A percentile compares a stretch with the other conserved stretches of the same genome.
Conservation (phyloP, 2,329 filamentous ascomycete genomes). For the Cladophialophora bantiana region DNA sequence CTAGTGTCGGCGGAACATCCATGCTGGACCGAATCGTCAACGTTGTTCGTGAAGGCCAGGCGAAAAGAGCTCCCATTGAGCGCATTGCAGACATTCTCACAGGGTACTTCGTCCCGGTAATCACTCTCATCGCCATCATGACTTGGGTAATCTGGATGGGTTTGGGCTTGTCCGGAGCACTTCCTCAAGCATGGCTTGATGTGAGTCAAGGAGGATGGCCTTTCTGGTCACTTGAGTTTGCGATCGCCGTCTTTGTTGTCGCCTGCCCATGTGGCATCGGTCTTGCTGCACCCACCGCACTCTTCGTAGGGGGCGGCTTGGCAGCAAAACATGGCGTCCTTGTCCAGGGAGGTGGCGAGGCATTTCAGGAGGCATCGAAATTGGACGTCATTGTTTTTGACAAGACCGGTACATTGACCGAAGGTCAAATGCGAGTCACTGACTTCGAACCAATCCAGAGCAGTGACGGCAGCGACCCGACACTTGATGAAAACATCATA, state of each 20-base stretch:
- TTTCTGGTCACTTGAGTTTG: slow-evolving; percentile 66
- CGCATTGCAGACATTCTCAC: slow-evolving; percentile 56
- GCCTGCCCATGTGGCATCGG: slow-evolving; percentile 85
- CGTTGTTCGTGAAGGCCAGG: slow-evolving; percentile 58
- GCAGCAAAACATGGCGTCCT: slow-evolving; percentile 82
- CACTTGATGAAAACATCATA: slow-evolving; percentile 45
- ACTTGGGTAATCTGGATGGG: slow-evolving; percentile 57
- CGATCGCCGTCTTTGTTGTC: slow-evolving; percentile 85
- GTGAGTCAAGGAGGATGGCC: slow-evolving; percentile 58
- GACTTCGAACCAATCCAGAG: slow-evolving; percentile 55
- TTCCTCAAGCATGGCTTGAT: slow-evolving; percentile 60
- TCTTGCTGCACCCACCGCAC: slow-evolving; percentile 83
- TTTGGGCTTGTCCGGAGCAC: slow-evolving; percentile 52
- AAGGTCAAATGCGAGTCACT: slow-evolving; percentile 65
- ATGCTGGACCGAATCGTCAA: slow-evolving; percentile 59
- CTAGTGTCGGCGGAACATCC: slow-evolving; percentile 54
- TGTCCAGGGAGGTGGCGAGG: slow-evolving; percentile 83
- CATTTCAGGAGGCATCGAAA: slow-evolving; percentile 82
- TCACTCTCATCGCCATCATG: slow-evolving; percentile 56
- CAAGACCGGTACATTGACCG: slow-evolving; percentile 84
- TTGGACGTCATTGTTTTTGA: slow-evolving; percentile 84
- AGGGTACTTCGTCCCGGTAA: slow-evolving; percentile 58
- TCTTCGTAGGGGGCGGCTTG: slow-evolving; percentile 81
- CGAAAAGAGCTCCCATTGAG: slow-evolving; percentile 57
- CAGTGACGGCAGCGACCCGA: not conserved